Conservation (phyloP, 495 filamentous ascomycete species). For the Podospora didyma region DNA sequence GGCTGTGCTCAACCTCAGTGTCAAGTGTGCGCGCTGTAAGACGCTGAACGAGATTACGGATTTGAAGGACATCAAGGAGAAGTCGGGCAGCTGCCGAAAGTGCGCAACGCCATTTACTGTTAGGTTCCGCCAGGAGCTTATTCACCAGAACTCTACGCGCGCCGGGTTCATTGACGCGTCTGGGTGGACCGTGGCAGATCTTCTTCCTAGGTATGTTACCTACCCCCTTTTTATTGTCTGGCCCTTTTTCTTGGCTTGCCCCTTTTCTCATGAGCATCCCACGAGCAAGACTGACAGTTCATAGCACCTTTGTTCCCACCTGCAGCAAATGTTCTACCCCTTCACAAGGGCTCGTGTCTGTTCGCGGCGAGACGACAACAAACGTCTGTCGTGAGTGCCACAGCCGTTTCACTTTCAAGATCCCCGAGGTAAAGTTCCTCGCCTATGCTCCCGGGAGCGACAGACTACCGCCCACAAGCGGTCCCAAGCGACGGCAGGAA, state of each 20-base stretch:
- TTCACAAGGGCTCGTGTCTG: conserved; percentile 58
- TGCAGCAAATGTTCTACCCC: conserved; percentile 75
- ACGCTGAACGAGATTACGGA: conserved; percentile 67
- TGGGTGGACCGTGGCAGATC: conserved; percentile 72
- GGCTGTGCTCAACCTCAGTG: conserved; percentile 59
- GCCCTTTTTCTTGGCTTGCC: neutral
- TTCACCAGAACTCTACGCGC: conserved; percentile 71
- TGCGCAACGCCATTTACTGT: conserved; percentile 67
- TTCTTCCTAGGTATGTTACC: conserved; percentile 64
- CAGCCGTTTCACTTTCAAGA: conserved; percentile 74
- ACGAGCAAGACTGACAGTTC: neutral
- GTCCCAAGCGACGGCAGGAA: conserved; percentile 59
- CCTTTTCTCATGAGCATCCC: conserved; percentile 1
- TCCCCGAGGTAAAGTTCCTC: conserved; percentile 80
- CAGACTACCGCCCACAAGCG: conserved; percentile 32
- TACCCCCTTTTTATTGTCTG: neutral
- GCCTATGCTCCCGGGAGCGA: conserved; percentile 55
- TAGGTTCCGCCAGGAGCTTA: conserved; percentile 66
- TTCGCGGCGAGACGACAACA: conserved; percentile 71
- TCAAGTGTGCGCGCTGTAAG: conserved; percentile 86
- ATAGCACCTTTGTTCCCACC: conserved; percentile 75
- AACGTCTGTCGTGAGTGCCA: conserved; percentile 82
- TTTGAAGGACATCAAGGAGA: conserved; percentile 46
- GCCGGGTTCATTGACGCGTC: conserved; percentile 82
- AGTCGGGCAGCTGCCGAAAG: conserved; percentile 62